phyloP scores from a whole-genome alignment of 106 monocot genomes.

The Allium fistulosum region DNA sequence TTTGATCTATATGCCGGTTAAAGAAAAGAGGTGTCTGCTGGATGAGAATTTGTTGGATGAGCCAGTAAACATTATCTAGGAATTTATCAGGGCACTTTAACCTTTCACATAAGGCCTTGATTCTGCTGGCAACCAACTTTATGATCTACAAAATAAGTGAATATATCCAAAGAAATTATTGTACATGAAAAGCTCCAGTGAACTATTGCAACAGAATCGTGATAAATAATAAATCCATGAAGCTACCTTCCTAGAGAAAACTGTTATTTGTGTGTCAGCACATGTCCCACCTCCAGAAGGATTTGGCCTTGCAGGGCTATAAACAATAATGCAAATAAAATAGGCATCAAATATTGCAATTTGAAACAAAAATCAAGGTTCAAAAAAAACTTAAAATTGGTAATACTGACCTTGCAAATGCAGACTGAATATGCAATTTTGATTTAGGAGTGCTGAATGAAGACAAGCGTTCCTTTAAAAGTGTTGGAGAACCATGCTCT shows the following conservation, averaged over 20 bases:
- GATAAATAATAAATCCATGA: neutral
- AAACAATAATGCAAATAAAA: conserved; percentile 6
- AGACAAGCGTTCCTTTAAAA: conserved; percentile 47
- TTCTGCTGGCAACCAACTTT: conserved; percentile 87
- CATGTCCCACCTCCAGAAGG: conserved; percentile 76
- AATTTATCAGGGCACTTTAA: conserved; percentile 52
- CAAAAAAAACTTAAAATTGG: conserved; percentile 5
- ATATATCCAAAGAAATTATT: no score
- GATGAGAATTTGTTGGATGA: conserved; percentile 75
- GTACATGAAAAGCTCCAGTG: no score
- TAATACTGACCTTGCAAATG: conserved; percentile 77
- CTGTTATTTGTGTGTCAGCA: conserved; percentile 62
- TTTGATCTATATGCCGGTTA: conserved; percentile 92
- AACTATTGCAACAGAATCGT: no score
- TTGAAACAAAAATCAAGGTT: neutral
- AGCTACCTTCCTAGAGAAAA: conserved; percentile 79
- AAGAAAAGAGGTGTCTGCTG: conserved; percentile 67
- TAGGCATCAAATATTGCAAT: neutral
- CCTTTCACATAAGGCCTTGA: conserved; percentile 86
- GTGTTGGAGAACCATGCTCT: conserved; percentile 62
- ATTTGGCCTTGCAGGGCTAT: conserved; percentile 76
- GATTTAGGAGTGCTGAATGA: conserved; percentile 42
- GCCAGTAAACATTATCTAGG: conserved; percentile 57
- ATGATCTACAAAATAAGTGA: conserved; percentile 30
- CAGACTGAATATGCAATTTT: conserved; percentile 71